phyloP scores from a whole-genome alignment of 306 rosid species.

The Castanea sativa region DNA sequence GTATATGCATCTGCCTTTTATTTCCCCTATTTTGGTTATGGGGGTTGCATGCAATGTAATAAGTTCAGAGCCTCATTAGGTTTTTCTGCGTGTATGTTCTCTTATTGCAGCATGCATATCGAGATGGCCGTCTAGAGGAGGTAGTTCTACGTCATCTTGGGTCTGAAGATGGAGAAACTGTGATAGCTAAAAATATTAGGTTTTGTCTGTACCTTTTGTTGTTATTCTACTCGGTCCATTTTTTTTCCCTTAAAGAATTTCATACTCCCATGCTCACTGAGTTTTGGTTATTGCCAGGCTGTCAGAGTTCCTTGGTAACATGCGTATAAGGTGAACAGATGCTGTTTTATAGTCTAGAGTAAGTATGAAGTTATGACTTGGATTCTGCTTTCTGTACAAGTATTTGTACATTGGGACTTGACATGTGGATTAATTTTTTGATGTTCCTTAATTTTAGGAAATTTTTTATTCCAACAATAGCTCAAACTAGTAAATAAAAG shows the following conservation, averaged over 20 bases:
- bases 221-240: background rate
- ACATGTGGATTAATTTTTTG: background rate
- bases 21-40: background rate
- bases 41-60: background rate
- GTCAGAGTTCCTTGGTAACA: constrained; percentile 75
- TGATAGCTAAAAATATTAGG: constrained; percentile 89
- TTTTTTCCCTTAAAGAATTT: background rate
- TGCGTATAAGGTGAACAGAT: constrained; percentile 69
- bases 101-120: constrained; percentile 74
- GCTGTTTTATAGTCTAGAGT: constrained; percentile 29
- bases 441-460: background rate
- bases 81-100: constrained; percentile 22
- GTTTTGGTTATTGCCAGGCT: constrained; percentile 55
- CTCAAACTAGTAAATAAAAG: background rate
- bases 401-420: background rate
- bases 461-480: background rate
- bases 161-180: constrained; percentile 75
- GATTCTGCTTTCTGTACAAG: constrained; percentile 13
- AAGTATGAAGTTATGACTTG: constrained; percentile 32
- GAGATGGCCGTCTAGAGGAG: constrained; percentile 83
- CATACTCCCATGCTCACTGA: background rate
- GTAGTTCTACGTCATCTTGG: constrained; percentile 82
- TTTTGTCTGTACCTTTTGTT: constrained; percentile 20
- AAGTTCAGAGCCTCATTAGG: constrained; percentile 7
- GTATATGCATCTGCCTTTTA: background rate